phyloP scores from a whole-genome alignment of 176 grass and related monocot species.

The sorghum (Sorghum bicolor) region Sorghum_bicolor_NCBIv3 NC_012878.2:46036001-46036500 shows the following conservation, averaged over 20 bases:
- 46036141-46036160: conserved; percentile 35
- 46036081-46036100: conserved; percentile 19
- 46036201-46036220: conserved; percentile 31
- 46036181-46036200: conserved; percentile 25
- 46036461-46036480: conserved; percentile 29
- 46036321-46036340: conserved; percentile 13
- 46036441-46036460: conserved; percentile 21
- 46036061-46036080: conserved; percentile 30
- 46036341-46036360: conserved; percentile 30
- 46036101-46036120: conserved; percentile 30
- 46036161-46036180: conserved; percentile 21
- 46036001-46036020: conserved; percentile 53
- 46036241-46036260: conserved; percentile 27
- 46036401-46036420: conserved; percentile 20
- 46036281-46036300: conserved; percentile 27
- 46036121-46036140: conserved; percentile 31
- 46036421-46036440: conserved; percentile 29
- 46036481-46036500: conserved; percentile 34
- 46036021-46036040: conserved; percentile 34
- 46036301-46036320: conserved; percentile 24
- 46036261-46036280: conserved; percentile 26
- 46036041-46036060: conserved; percentile 36
- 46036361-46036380: conserved; percentile 34
- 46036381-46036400: neutral
- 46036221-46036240: conserved; percentile 24